Conservation (phyloP, 2,329 filamentous ascomycete species). For the Penicillium paneum region DNA sequence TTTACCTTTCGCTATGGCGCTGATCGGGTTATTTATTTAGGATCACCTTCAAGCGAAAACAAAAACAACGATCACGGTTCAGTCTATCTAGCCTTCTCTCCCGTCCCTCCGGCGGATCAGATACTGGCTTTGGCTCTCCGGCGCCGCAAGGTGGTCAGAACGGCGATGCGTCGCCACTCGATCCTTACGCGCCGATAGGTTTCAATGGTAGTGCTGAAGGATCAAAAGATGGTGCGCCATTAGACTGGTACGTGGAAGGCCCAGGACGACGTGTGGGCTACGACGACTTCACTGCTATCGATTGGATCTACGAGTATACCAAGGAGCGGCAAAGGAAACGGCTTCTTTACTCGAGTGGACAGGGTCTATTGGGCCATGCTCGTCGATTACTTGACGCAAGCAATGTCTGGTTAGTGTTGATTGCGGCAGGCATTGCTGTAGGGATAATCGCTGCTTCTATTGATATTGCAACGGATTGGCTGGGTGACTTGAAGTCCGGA, state of each 20-base stretch:
- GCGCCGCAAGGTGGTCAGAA: constrained; percentile 27
- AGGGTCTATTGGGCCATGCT: constrained; percentile 69
- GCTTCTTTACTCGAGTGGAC: constrained; percentile 66
- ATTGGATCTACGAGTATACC: constrained; percentile 99
- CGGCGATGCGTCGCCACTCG: constrained; percentile 28
- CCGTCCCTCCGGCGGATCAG: constrained; percentile 26
- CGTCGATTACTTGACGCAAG: constrained; percentile 75
- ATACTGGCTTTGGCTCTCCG: constrained; percentile 24
- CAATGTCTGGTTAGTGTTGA: constrained; percentile 86
- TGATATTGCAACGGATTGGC: constrained; percentile 86
- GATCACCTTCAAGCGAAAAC: constrained; percentile 45
- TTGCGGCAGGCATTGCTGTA: constrained; percentile 79
- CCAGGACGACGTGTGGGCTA: constrained; percentile 88
- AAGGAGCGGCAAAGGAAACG: constrained; percentile 88
- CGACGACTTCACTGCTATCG: constrained; percentile 93
- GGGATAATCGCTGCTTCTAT: constrained; percentile 84
- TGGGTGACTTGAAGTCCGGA: constrained; percentile 86
- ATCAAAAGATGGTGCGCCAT: constrained; percentile 41
- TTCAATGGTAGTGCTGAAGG: constrained; percentile 26
- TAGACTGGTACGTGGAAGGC: constrained; percentile 87
- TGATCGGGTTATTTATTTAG: constrained; percentile 20
- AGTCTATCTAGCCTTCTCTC: constrained; percentile 41
- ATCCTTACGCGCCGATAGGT: constrained; percentile 20
- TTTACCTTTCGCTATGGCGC: background rate
- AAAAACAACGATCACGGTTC: constrained; percentile 40